Evolutionary conservation across 2,329 filamentous ascomycete species (phyloP).

Genomic region (Sclerotinia borealis): DNA sequence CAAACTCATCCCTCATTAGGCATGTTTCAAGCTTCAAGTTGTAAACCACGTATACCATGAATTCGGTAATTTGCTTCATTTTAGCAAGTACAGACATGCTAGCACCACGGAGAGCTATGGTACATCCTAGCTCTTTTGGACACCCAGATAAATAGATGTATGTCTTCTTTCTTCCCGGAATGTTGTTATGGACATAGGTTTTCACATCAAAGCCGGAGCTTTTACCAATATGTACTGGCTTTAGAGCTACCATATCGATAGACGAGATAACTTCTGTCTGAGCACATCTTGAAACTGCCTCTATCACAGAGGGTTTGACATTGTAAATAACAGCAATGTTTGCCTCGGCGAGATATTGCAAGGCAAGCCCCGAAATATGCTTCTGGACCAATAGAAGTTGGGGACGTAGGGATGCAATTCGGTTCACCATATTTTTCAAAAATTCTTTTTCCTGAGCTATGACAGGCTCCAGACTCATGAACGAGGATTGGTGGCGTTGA

Average conservation of each 20-base stretch:
- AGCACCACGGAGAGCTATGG: slow-evolving; percentile 82
- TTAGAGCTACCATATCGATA: slow-evolving; percentile 81
- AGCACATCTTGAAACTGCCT: slow-evolving; percentile 87
- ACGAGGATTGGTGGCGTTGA: slow-evolving; percentile 83
- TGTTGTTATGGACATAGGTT: slow-evolving; percentile 78
- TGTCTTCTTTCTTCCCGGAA: slow-evolving; percentile 75
- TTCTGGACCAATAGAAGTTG: slow-evolving; percentile 88
- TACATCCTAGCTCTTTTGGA: slow-evolving; percentile 84
- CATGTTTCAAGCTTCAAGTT: slow-evolving; percentile 95
- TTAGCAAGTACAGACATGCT: slow-evolving; percentile 63
- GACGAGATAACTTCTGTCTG: slow-evolving; percentile 91
- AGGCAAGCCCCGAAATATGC: slow-evolving; percentile 82
- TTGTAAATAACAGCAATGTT: slow-evolving; percentile 94
- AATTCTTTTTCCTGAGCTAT: slow-evolving; percentile 97
- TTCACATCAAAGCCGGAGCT: slow-evolving; percentile 91
- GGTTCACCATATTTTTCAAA: slow-evolving; percentile 80
- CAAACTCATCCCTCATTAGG: slow-evolving; percentile 86
- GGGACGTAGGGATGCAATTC: slow-evolving; percentile 79
- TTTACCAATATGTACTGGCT: slow-evolving; percentile 67
- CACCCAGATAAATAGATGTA: slow-evolving; percentile 95
- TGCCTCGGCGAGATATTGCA: slow-evolving; percentile 81
- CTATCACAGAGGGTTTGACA: slow-evolving; percentile 91
- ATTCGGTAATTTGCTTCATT: slow-evolving; percentile 91
- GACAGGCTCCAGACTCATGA: slow-evolving; percentile 96
- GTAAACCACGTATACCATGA: slow-evolving; percentile 99